Percentiles rank a stretch among this genome's conserved stretches.
phyloP scores from a whole-genome alignment of 108 stramenopile species.

The Cyclotella atomus region DNA sequence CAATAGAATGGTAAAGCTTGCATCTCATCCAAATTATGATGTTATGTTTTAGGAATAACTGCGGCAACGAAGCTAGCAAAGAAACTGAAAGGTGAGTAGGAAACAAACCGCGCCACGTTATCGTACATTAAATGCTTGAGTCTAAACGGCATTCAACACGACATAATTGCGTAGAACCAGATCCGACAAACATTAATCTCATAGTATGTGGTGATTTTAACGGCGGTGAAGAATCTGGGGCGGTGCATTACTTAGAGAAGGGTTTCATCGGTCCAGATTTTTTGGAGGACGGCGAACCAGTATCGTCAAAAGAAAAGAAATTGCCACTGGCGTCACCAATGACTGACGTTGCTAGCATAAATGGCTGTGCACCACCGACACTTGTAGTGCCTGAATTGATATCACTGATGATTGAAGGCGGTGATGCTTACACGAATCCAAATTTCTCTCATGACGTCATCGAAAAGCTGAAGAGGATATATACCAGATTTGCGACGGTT shows the following conservation, averaged over 20 bases:
- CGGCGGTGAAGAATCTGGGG: conserved; percentile 81
- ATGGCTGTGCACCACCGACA: conserved; percentile 63
- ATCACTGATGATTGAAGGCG: conserved; percentile 61
- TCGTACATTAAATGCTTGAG: background rate
- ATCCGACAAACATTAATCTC: conserved; percentile 48
- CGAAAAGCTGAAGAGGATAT: conserved; percentile 64
- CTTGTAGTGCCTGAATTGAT: conserved; percentile 86
- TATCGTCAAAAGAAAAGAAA: conserved; percentile 65
- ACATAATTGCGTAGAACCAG: conserved; percentile 31
- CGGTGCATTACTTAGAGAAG: conserved; percentile 75
- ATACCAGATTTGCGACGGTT: conserved; percentile 57
- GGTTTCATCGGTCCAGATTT: conserved; percentile 73
- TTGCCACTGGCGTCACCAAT: conserved; percentile 61
- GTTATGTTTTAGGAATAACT: conserved; percentile 20
- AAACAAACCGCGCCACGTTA: background rate
- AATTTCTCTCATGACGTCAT: conserved; percentile 55
- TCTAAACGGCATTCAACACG: background rate
- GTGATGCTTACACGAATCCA: conserved; percentile 50
- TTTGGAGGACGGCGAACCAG: conserved; percentile 79
- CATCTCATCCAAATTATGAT: too few species aligned
- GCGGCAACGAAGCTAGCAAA: conserved; percentile 75
- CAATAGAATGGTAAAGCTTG: too few species aligned
- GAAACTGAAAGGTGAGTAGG: conserved; percentile 19
- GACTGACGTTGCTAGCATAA: conserved; percentile 46
- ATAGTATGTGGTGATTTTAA: conserved; percentile 93